These are phyloP conservation scores for Eurotiales sp. DNA, from an alignment of 2,329 filamentous ascomycete genomes.

Conservation along the genomic window DNA sequence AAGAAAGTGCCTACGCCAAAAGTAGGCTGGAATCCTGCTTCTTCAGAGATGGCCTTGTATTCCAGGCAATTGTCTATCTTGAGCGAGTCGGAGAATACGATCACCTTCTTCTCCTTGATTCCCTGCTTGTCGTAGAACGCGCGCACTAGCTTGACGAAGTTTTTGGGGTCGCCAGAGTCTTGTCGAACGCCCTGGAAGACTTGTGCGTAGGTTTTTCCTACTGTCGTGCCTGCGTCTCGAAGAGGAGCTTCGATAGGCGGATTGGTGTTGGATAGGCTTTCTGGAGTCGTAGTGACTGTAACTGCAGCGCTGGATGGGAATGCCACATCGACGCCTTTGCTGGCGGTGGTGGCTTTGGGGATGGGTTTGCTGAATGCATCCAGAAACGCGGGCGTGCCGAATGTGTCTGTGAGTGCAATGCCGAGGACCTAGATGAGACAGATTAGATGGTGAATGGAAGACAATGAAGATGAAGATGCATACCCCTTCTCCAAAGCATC, in stretches of 20 bases:
- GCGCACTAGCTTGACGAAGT: conserved; percentile 74
- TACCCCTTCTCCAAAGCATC: conserved; percentile 78
- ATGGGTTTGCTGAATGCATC: conserved; percentile 72
- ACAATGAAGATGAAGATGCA: conserved; percentile 19
- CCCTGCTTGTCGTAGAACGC: conserved; percentile 74
- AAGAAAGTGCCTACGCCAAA: conserved; percentile 96
- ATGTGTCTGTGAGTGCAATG: conserved; percentile 93
- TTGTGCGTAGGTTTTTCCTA: conserved; percentile 67
- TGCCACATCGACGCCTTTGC: conserved; percentile 36
- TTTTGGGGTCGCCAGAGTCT: conserved; percentile 80
- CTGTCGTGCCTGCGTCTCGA: conserved; percentile 30
- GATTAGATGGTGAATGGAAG: background rate
- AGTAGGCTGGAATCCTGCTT: conserved; percentile 73
- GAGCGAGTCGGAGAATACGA: conserved; percentile 94
- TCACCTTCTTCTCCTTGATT: conserved; percentile 75
- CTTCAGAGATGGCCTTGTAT: conserved; percentile 81
- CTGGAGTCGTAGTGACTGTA: conserved; percentile 39
- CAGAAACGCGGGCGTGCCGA: conserved; percentile 86
- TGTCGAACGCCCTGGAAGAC: conserved; percentile 81
- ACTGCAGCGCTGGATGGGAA: conserved; percentile 38
- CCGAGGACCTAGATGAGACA: conserved; percentile 58
- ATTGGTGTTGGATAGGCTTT: conserved; percentile 36
- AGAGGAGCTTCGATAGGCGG: conserved; percentile 45
- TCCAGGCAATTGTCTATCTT: conserved; percentile 87
- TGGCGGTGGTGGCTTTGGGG: conserved; percentile 42